These are phyloP conservation scores for Pseudopithomyces chartarum DNA, from an alignment of 2,329 filamentous ascomycete genomes.

Conservation along the genomic window DNA sequence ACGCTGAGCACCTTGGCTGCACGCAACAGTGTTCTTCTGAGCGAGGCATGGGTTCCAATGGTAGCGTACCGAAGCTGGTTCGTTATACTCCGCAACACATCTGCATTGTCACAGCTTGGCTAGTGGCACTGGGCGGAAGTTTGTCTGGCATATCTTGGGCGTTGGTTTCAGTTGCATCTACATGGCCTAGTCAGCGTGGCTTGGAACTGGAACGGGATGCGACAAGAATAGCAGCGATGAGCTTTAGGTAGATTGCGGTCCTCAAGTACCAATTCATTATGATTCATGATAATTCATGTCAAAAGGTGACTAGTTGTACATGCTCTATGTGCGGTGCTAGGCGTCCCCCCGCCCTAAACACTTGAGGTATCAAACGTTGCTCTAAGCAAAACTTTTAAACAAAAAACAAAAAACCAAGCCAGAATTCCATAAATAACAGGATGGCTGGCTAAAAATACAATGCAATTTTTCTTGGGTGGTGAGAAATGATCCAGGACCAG, in stretches of 20 bases:
- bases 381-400: constrained; percentile 9
- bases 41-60: no score
- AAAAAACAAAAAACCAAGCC: not conserved
- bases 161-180: not conserved
- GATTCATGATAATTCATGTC: constrained; percentile 5
- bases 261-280: not conserved
- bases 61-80: no score
- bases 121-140: no score
- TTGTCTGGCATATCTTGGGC: no score
- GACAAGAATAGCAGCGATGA: not conserved
- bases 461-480: not conserved
- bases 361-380: constrained; percentile 13
- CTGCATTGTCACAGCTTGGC: no score
- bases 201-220: not conserved
- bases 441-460: constrained; percentile 6
- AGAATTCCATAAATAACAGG: not conserved
- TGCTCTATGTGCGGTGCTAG: constrained; percentile 9
- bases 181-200: not conserved
- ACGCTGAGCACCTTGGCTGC: not conserved
- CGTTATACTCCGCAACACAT: no score
- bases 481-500: not conserved
- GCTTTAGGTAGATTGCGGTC: not conserved
- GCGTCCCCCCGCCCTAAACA: constrained; percentile 4
- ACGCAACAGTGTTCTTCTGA: no score
- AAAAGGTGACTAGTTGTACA: constrained; percentile 7